Conservation (phyloP, 2,329 filamentous ascomycete genomes). For the Plectosphaerella sp. region DNA sequence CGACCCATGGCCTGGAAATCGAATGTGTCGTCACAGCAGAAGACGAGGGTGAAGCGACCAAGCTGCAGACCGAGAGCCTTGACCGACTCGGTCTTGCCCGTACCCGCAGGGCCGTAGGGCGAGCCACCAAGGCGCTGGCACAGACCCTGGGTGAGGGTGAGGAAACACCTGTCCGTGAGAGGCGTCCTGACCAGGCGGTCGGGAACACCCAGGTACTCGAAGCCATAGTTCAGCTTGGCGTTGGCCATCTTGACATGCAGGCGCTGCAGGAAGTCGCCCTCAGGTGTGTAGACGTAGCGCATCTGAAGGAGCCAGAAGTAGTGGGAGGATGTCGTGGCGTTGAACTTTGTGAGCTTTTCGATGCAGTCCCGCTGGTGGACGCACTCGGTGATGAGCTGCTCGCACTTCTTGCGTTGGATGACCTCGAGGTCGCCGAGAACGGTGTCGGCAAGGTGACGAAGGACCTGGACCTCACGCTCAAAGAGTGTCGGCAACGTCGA, state of each 20-base stretch:
- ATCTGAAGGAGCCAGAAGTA: constrained; percentile 95
- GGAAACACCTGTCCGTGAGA: constrained; percentile 95
- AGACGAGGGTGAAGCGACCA: constrained; percentile 95
- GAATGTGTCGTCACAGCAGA: constrained; percentile 99
- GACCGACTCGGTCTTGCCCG: constrained; percentile 97
- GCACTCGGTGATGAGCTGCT: constrained; percentile 97
- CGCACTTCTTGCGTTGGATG: constrained; percentile 91
- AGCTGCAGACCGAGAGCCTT: constrained; percentile 96
- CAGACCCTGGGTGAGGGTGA: constrained; percentile 92
- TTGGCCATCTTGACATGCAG: constrained; percentile 96
- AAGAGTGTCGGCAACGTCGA: constrained; percentile 65
- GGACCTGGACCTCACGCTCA: constrained; percentile 77
- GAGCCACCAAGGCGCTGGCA: constrained; percentile 95
- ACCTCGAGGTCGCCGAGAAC: constrained; percentile 86
- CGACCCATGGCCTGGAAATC: constrained; percentile 99
- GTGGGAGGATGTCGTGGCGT: constrained; percentile 72
- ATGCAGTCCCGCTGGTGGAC: constrained; percentile 96
- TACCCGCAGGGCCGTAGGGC: constrained; percentile 94
- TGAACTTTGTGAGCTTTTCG: constrained; percentile 73
- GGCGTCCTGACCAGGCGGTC: constrained; percentile 95
- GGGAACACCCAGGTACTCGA: constrained; percentile 94
- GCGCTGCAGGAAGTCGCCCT: constrained; percentile 77
- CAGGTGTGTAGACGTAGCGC: constrained; percentile 84
- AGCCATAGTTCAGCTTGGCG: constrained; percentile 90
- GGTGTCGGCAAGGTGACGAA: constrained; percentile 80